Evolutionary conservation across 169 alveolate species (phyloP).

Genomic region (Eimeria falciformis): DNA sequence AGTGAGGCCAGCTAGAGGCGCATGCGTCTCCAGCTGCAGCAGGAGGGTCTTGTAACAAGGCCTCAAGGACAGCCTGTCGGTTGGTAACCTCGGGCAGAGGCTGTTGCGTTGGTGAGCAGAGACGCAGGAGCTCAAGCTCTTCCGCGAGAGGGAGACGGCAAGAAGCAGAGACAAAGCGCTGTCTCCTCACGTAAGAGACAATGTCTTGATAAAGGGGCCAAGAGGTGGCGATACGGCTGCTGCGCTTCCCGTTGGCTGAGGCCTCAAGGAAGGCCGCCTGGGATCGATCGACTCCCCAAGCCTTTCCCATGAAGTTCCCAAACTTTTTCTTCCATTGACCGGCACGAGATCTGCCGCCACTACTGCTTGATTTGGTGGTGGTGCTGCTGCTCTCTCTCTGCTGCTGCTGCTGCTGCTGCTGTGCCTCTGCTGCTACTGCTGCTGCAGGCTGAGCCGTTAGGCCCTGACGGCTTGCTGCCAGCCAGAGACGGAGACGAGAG

Average conservation of each 20-base stretch:
- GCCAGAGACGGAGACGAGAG: slow-evolving; percentile 80
- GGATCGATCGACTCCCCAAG: slow-evolving; percentile 38
- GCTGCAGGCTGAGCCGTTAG: slow-evolving; percentile 26
- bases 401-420: slow-evolving; percentile 58
- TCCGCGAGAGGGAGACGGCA: slow-evolving; percentile 81
- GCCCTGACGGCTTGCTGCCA: slow-evolving; percentile 75
- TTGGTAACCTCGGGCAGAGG: slow-evolving; percentile 78
- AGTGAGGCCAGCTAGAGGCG: neutral
- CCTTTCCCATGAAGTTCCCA: neutral
- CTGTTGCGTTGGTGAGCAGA: slow-evolving; percentile 72
- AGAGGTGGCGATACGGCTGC: neutral
- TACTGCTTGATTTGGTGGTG: slow-evolving; percentile 42
- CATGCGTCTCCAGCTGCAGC: neutral
- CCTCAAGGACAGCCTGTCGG: slow-evolving; percentile 74
- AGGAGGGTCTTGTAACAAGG: slow-evolving; percentile 58
- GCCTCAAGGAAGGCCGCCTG: neutral
- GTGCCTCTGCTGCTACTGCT: neutral
- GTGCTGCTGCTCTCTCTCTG: slow-evolving; percentile 5
- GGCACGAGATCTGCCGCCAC: slow-evolving; percentile 12
- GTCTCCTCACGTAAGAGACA: slow-evolving; percentile 67
- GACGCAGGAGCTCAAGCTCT: slow-evolving; percentile 78
- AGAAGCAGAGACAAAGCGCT: slow-evolving; percentile 76
- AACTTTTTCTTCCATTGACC: neutral
- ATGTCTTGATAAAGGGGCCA: slow-evolving; percentile 80
- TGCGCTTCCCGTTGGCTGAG: neutral